Percentiles rank a stretch among this genome's conserved stretches.
Evolutionary conservation across 805 yeast genomes (phyloP).

Genomic region (Saccharomycopsis microspora): DNA sequence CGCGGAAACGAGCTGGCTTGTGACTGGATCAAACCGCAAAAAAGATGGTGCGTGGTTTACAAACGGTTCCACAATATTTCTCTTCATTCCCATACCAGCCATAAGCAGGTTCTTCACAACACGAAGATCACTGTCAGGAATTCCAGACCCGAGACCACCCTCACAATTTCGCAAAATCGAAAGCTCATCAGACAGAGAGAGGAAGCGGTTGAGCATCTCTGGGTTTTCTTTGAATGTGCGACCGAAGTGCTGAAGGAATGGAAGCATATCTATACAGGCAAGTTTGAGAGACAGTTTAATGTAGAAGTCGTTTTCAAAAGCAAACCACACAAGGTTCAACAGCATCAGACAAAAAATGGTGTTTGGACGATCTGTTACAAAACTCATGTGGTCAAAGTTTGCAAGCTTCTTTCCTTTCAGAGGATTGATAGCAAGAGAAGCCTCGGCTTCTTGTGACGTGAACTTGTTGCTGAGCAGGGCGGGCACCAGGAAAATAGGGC

Average conservation of each 20-base stretch:
- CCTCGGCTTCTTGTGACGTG: conserved; percentile 12
- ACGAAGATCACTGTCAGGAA: neutral
- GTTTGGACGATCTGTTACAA: neutral
- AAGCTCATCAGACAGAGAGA: too few relatives aligned
- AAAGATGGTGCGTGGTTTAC: neutral
- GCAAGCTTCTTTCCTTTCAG: neutral
- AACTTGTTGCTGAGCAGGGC: conserved; percentile 11
- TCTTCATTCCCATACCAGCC: neutral
- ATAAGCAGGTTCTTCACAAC: conserved; percentile 2
- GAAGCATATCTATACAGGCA: neutral
- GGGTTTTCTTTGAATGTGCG: too few relatives aligned
- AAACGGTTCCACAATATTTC: conserved; percentile 9
- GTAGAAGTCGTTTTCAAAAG: conserved; percentile 12
- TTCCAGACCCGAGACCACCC: neutral
- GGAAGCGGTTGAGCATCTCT: too few relatives aligned
- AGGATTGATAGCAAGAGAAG: neutral
- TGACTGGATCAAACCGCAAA: conserved; percentile 1
- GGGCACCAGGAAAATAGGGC: conserved; percentile 2
- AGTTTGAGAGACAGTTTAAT: neutral
- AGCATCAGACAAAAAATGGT: neutral
- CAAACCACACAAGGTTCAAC: conserved; percentile 7
- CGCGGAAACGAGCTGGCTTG: neutral
- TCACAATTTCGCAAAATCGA: too few relatives aligned
- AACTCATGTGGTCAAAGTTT: conserved; percentile 2
- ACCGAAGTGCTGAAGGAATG: neutral